These are phyloP conservation scores for Petunia secreta DNA, from an alignment of 257 asterid species.

Conservation along the genomic window DNA sequence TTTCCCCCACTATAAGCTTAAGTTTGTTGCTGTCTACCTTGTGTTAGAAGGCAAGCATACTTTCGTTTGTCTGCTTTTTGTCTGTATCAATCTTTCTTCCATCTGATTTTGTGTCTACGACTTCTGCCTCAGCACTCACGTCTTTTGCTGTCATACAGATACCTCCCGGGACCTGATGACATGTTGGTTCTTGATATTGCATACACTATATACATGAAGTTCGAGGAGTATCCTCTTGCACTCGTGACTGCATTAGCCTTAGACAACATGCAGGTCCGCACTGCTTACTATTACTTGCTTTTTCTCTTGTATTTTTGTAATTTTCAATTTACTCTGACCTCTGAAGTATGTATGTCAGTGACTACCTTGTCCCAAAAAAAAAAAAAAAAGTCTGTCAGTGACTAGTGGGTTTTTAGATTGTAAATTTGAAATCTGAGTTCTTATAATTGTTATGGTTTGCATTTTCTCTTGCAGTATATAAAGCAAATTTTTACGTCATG, in stretches of 20 bases:
- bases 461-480: constrained; percentile 52
- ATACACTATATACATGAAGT: constrained; percentile 76
- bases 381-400: not conserved
- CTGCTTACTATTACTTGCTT: constrained; percentile 17
- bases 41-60: not conserved
- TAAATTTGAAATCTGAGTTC: constrained; percentile 17
- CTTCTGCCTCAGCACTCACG: constrained; percentile 1
- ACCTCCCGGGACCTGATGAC: constrained; percentile 95
- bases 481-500: constrained; percentile 67
- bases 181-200: constrained; percentile 76
- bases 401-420: not conserved
- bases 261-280: constrained; percentile 73
- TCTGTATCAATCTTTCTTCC: constrained; percentile 17
- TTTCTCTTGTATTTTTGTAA: constrained; percentile 11
- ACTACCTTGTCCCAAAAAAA: not conserved
- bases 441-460: not conserved
- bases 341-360: not conserved
- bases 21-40: not conserved
- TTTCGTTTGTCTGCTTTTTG: not conserved
- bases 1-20: not conserved
- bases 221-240: constrained; percentile 80
- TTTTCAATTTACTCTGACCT: not conserved
- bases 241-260: constrained; percentile 80
- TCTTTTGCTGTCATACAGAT: constrained; percentile 45
- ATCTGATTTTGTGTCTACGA: not conserved